Percentiles rank a stretch among this genome's conserved stretches.
Conservation (phyloP, 192 early-diverging fungal genomes). For the Funneliformis geosporum region DNA sequence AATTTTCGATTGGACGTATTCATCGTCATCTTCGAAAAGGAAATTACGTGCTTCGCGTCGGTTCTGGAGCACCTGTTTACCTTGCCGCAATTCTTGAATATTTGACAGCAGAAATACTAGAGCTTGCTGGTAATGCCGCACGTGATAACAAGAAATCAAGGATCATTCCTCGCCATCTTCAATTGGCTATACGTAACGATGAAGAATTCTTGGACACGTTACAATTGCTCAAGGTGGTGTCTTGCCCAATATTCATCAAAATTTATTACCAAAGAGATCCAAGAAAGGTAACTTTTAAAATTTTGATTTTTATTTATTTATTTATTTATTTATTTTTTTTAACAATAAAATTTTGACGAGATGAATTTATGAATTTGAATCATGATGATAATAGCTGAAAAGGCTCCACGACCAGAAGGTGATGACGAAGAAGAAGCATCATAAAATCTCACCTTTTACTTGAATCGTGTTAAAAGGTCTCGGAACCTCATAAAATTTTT, state of each 20-base stretch:
- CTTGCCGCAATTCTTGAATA: slow-evolving; percentile 95
- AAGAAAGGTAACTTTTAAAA: too few species aligned
- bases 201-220: slow-evolving; percentile 81
- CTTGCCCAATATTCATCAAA: slow-evolving; percentile 89
- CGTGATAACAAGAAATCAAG: slow-evolving; percentile 94
- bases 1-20: slow-evolving; percentile 97
- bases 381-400: too few species aligned
- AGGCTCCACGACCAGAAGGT: too few species aligned
- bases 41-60: slow-evolving; percentile 91
- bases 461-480: too few species aligned
- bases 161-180: slow-evolving; percentile 94
- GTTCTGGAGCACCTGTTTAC: slow-evolving; percentile 92
- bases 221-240: too few species aligned
- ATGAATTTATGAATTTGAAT: too few species aligned
- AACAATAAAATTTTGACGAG: too few species aligned
- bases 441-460: too few species aligned
- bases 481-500: too few species aligned
- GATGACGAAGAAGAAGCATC: too few species aligned
- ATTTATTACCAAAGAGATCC: slow-evolving; percentile 81
- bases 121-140: slow-evolving; percentile 93
- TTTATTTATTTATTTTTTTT: too few species aligned
- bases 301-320: too few species aligned
- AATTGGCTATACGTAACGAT: slow-evolving; percentile 95
- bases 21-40: slow-evolving; percentile 92
- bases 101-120: slow-evolving; percentile 93